phyloP scores from a whole-genome alignment of 345 rosid species.

The Populus deltoides region DNA sequence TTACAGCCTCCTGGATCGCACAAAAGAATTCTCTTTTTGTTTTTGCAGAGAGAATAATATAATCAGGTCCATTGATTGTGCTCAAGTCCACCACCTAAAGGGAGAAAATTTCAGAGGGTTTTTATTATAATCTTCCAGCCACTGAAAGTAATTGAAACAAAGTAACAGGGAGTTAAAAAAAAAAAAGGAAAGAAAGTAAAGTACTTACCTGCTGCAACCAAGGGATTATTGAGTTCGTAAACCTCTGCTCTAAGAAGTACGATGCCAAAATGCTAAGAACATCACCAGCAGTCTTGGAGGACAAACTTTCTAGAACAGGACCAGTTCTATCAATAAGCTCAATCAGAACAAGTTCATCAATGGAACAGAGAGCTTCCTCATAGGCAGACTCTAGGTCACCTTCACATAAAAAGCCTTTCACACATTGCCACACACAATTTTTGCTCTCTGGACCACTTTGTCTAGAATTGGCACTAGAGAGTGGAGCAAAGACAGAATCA shows the following conservation, averaged over 20 bases:
- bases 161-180: not conserved
- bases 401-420: constrained; percentile 54
- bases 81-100: constrained; percentile 73
- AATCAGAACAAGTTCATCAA: constrained; percentile 60
- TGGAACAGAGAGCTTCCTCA: constrained; percentile 62
- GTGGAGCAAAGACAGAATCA: constrained; percentile 35
- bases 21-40: constrained; percentile 58
- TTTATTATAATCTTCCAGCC: not conserved
- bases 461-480: constrained; percentile 31
- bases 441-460: constrained; percentile 33
- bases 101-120: not conserved
- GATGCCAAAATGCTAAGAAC: constrained; percentile 62
- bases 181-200: not conserved
- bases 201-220: constrained; percentile 87
- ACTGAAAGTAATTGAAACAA: not conserved
- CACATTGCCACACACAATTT: constrained; percentile 49
- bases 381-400: constrained; percentile 83
- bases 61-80: constrained; percentile 63
- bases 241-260: constrained; percentile 64
- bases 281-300: constrained; percentile 57
- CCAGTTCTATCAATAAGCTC: constrained; percentile 90
- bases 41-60: constrained; percentile 53
- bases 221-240: constrained; percentile 59
- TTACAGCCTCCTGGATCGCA: constrained; percentile 72
- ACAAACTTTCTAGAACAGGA: constrained; percentile 70